Conservation (phyloP, 2,329 filamentous ascomycete species). For the Epichloe brachyelytri region DNA sequence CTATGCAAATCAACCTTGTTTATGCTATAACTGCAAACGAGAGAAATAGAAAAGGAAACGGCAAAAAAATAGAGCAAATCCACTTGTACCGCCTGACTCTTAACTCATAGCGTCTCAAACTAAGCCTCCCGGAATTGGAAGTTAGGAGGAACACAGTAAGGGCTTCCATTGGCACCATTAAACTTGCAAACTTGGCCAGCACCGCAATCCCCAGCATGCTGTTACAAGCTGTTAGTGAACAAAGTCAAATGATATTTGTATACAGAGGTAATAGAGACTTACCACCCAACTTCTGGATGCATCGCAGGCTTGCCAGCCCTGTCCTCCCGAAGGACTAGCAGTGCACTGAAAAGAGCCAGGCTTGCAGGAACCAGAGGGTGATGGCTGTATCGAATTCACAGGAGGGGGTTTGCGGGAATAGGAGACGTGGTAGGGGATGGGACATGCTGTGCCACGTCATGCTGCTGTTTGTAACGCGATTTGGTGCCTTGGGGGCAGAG, state of each 20-base stretch:
- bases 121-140: not conserved
- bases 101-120: too few species aligned
- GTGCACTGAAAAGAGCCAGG: not conserved
- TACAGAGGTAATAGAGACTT: not conserved
- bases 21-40: too few species aligned
- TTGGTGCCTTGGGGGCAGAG: not conserved
- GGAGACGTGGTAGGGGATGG: not conserved
- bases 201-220: conserved; percentile 1
- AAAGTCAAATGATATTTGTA: not conserved
- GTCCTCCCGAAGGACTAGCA: not conserved
- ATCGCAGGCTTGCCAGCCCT: conserved; percentile 4
- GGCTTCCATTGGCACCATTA: not conserved
- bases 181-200: conserved; percentile 1
- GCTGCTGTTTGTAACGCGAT: not conserved
- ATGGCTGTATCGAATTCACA: not conserved
- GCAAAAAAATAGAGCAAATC: too few species aligned
- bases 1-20: too few species aligned
- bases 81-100: too few species aligned
- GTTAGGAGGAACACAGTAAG: conserved; percentile 1
- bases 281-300: not conserved
- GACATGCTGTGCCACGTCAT: not conserved
- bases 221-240: not conserved
- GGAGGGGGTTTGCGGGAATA: not conserved
- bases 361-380: not conserved
- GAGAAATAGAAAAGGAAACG: too few species aligned